Percentiles rank a stretch among this genome's conserved stretches.
phyloP scores from a whole-genome alignment of 2,329 filamentous ascomycete species.

The Pseudogymnoascus sp. region DNA sequence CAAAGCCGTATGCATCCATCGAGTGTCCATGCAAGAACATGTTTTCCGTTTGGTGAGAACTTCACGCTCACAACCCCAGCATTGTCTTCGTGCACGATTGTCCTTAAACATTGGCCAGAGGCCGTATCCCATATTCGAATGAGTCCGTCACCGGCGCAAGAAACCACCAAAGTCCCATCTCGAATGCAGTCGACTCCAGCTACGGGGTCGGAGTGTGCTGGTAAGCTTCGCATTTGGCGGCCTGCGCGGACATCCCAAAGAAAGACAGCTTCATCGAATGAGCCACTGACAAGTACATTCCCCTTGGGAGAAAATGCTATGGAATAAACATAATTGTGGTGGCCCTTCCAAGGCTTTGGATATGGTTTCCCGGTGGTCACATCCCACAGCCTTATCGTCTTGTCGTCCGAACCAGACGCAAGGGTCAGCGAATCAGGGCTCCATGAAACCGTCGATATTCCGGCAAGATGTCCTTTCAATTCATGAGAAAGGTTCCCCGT shows the following conservation, averaged over 20 bases:
- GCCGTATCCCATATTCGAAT: conserved; percentile 94
- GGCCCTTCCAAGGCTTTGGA: conserved; percentile 60
- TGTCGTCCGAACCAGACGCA: conserved; percentile 91
- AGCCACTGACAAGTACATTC: conserved; percentile 91
- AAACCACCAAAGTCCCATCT: conserved; percentile 87
- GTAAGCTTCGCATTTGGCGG: conserved; percentile 78
- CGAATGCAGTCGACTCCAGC: conserved; percentile 86
- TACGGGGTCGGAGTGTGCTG: conserved; percentile 92
- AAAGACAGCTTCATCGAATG: conserved; percentile 95
- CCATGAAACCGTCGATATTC: conserved; percentile 91
- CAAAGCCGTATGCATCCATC: conserved; percentile 86
- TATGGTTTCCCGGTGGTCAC: conserved; percentile 52
- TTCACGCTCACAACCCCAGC: conserved; percentile 80
- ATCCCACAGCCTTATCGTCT: conserved; percentile 91
- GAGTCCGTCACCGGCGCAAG: conserved; percentile 83
- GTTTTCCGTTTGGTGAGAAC: conserved; percentile 91
- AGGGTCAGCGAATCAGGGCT: conserved; percentile 79
- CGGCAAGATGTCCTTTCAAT: conserved; percentile 86
- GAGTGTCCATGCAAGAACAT: conserved; percentile 82
- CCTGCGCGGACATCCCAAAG: conserved; percentile 92
- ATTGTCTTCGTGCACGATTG: conserved; percentile 93
- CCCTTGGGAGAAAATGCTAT: conserved; percentile 96
- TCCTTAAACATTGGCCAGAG: conserved; percentile 90
- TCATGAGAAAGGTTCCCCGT: conserved; percentile 79
- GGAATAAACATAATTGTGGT: conserved; percentile 94